Evolutionary conservation across 2,329 filamentous ascomycete genomes (phyloP), one percentile per base, ranked within the genome.

Genomic region (Trichophyton benhamiae): DNA sequence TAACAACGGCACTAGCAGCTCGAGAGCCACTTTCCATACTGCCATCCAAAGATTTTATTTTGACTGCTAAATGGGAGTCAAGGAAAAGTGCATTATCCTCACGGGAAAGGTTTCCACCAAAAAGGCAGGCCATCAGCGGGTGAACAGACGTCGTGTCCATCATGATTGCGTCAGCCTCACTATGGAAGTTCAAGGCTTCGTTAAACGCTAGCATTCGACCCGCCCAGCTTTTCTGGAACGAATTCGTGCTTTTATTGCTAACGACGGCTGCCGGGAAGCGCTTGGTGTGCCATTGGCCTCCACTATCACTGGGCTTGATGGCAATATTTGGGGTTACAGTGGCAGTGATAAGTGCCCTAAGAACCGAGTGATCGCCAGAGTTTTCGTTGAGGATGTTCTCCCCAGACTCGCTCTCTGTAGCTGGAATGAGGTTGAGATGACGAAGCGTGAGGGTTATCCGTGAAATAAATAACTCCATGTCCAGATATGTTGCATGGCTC

Each of bases 271-370:
- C 61, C 1, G 66, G 63, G 61, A 72, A 69, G 55, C 59, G 64
- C 2, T 63, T 61, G 1, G 73, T 75, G 13, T 68, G 67, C 9
- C 66, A 62, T 22, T 33, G 55, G 27, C 20, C n/a, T 2, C 58
- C 44, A 11, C 63, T 46, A 30, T 65, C 64, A 20, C 61, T 42
- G 20, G 52, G 61, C 7, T 63, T 62, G 44, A 73, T 67, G 2
- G 74, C 78, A 27, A 81, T 55, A 58, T 80, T 80, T 2, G 78
- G 77, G 61, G 76, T 74, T 22, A 76, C 66, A 9, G 77, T 77
- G 17, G 78, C 75, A 11, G 77, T 63, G 3, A 76, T 64, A n/a
- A 82, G 68, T 13, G 76, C 74, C 62, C 78, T 80, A 60, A 82
- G 71, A 27, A 82, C 70, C 0, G 71, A 67, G 0, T 69, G 61